phyloP scores from a whole-genome alignment of 192 early-diverging fungal genomes.

The Gaertneriomyces semiglobifer region DNA sequence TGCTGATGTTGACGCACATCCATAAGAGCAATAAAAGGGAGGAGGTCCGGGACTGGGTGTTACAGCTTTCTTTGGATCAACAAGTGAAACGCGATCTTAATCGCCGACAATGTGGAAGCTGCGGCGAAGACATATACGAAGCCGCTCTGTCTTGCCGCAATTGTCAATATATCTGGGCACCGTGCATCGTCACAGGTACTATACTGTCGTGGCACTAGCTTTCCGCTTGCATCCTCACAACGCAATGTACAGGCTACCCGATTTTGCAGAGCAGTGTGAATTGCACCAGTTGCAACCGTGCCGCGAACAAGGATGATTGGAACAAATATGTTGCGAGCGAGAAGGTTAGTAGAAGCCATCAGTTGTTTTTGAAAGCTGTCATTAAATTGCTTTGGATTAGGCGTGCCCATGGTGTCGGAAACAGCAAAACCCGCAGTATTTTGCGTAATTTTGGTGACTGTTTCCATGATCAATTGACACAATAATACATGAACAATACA shows the following conservation, averaged over 20 bases:
- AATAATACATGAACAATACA: too few species aligned
- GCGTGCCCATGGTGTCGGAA: constrained; percentile 55
- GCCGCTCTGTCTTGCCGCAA: constrained; percentile 48
- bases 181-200: constrained; percentile 61
- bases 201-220: background rate
- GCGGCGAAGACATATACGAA: constrained; percentile 52
- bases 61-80: constrained; percentile 60
- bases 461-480: too few species aligned
- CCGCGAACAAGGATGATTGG: constrained; percentile 66
- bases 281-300: constrained; percentile 46
- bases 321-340: constrained; percentile 62
- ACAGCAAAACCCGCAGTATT: constrained; percentile 37
- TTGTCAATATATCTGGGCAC: constrained; percentile 43
- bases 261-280: constrained; percentile 47
- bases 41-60: constrained; percentile 62
- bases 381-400: constrained; percentile 10
- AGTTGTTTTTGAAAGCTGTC: background rate
- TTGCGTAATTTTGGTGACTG: constrained; percentile 20
- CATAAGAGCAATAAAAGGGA: constrained; percentile 43
- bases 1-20: background rate
- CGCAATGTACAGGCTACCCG: constrained; percentile 48
- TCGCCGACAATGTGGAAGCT: constrained; percentile 54
- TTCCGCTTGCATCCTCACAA: background rate
- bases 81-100: constrained; percentile 59
- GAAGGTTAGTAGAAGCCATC: constrained; percentile 28